phyloP scores from a whole-genome alignment of 2,329 filamentous ascomycete genomes.

The Fusarium humuli region DNA sequence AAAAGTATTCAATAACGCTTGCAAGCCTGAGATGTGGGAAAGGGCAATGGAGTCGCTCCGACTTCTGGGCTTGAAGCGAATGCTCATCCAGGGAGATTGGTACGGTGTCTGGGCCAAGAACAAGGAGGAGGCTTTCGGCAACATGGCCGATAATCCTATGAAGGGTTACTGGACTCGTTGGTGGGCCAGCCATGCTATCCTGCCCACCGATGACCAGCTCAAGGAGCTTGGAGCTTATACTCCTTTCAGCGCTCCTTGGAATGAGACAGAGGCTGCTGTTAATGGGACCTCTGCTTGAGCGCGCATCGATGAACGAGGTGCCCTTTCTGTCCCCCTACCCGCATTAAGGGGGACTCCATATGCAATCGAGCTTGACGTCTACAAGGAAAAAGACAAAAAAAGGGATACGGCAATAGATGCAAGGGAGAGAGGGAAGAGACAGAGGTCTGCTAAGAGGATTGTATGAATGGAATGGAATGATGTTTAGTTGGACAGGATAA shows the following conservation, averaged over 20 bases:
- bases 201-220: neutral
- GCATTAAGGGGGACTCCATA: neutral
- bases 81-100: neutral
- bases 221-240: neutral
- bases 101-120: conserved; percentile 1
- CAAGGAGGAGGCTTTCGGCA: neutral
- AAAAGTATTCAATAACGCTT: rapidly evolving
- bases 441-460: neutral
- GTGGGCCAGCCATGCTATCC: neutral
- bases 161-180: neutral
- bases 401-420: too few relatives aligned
- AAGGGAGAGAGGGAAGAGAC: neutral
- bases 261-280: neutral
- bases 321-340: neutral
- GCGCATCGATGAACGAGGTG: neutral
- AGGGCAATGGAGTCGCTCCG: neutral
- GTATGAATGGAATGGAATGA: neutral
- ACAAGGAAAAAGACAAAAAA: neutral
- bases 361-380: neutral
- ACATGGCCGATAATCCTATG: neutral
- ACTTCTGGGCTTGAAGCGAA: neutral
- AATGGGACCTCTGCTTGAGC: neutral
- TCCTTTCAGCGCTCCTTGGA: neutral
- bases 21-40: neutral
- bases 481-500: neutral